Conservation (phyloP, 2,329 filamentous ascomycete species). For the Aspergillus pseudoviridinutans region DNA sequence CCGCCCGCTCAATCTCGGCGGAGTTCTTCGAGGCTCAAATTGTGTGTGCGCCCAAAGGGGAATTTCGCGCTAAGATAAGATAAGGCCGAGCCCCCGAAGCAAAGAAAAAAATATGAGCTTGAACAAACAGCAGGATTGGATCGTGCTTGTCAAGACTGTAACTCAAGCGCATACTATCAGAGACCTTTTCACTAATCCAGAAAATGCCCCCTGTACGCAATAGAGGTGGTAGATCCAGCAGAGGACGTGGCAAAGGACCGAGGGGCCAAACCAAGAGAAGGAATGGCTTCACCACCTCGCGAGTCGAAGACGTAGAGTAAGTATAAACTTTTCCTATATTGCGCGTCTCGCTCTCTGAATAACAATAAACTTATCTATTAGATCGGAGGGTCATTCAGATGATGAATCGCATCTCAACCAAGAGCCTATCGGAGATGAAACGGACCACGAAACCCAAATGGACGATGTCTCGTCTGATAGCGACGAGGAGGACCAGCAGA, state of each 20-base stretch:
- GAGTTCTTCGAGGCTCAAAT: slow-evolving; percentile 30
- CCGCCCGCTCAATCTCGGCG: slow-evolving; percentile 17
- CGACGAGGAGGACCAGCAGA: slow-evolving; percentile 41
- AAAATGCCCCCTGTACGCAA: slow-evolving; percentile 28
- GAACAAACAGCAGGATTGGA: not conserved
- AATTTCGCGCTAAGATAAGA: slow-evolving; percentile 50
- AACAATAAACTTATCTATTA: slow-evolving; percentile 6
- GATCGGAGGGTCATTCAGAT: slow-evolving; percentile 27
- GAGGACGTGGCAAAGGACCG: slow-evolving; percentile 29
- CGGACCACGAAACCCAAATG: slow-evolving; percentile 37
- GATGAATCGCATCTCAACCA: slow-evolving; percentile 33
- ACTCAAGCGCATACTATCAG: not conserved
- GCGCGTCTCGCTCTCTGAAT: not conserved
- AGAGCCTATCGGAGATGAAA: slow-evolving; percentile 39
- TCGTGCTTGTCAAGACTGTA: not conserved
- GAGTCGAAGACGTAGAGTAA: slow-evolving; percentile 38
- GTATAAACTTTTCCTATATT: slow-evolving; percentile 9
- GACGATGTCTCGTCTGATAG: slow-evolving; percentile 38
- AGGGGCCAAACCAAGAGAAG: slow-evolving; percentile 24
- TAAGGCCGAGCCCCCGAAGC: slow-evolving; percentile 22
- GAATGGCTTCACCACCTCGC: slow-evolving; percentile 34
- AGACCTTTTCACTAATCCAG: not conserved
- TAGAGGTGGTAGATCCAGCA: slow-evolving; percentile 21
- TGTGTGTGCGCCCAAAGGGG: slow-evolving; percentile 38
- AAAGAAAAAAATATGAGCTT: slow-evolving; percentile 12